Percentiles rank a stretch among this genome's conserved stretches.
Evolutionary conservation across 2,329 filamentous ascomycete species (phyloP).

Genomic region (Neopestalotiopsis sp.): DNA sequence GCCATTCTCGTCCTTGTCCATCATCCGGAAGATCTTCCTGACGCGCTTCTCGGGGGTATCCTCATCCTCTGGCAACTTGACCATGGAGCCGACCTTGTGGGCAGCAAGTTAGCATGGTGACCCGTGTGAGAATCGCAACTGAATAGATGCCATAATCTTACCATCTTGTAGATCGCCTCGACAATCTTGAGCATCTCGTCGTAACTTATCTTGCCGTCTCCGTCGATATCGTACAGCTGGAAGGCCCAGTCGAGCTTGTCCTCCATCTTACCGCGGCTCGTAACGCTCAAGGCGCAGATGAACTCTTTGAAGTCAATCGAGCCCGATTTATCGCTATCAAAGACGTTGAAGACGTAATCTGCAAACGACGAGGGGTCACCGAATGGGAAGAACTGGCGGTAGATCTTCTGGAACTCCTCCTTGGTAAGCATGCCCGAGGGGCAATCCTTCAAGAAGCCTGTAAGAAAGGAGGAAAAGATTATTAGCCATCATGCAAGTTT

Average conservation of each 20-base stretch:
- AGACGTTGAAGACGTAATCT: slow-evolving; percentile 99
- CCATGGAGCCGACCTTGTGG: slow-evolving; percentile 91
- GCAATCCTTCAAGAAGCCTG: slow-evolving; percentile 98
- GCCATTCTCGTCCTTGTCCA: slow-evolving; percentile 99
- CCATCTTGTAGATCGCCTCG: slow-evolving; percentile 99
- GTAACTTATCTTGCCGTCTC: slow-evolving; percentile 98
- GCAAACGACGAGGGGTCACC: slow-evolving; percentile 97
- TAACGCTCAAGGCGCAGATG: slow-evolving; percentile 96
- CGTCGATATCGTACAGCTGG: slow-evolving; percentile 98
- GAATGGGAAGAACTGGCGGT: slow-evolving; percentile 99
- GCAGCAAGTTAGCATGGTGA: neutral
- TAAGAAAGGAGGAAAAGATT: neutral
- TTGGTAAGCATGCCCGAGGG: slow-evolving; percentile 96
- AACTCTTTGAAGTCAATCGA: slow-evolving; percentile 99
- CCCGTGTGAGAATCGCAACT: neutral
- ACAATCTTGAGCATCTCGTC: slow-evolving; percentile 99
- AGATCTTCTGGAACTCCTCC: slow-evolving; percentile 99
- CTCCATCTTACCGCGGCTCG: slow-evolving; percentile 97
- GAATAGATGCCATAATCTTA: slow-evolving; percentile 43
- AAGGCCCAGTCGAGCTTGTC: slow-evolving; percentile 99
- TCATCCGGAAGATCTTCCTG: slow-evolving; percentile 98
- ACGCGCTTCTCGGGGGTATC: slow-evolving; percentile 99
- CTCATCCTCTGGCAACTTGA: slow-evolving; percentile 97
- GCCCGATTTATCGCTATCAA: slow-evolving; percentile 95
- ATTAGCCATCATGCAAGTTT: neutral